These are phyloP conservation scores for Diaporthe helianthi DNA, from an alignment of 2,329 filamentous ascomycete species.

Conservation along the genomic window DNA sequence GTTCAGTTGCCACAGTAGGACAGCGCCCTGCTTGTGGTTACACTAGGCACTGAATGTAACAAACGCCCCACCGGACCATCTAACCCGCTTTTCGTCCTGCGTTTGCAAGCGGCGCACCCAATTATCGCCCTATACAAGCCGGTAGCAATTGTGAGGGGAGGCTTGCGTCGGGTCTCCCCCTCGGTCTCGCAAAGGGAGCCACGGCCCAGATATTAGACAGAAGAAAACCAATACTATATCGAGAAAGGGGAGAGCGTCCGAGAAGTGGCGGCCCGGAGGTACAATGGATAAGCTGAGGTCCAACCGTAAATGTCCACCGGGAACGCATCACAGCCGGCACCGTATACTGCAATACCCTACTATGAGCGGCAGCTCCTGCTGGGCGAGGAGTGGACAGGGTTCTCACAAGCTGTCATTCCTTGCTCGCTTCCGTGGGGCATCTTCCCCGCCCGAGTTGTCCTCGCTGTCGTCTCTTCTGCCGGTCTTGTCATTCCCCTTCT, in stretches of 20 bases:
- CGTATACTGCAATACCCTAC: not conserved
- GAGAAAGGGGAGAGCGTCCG: not conserved
- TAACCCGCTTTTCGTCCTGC: not conserved
- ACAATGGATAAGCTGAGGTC: conserved; percentile 2
- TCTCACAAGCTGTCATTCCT: conserved; percentile 36
- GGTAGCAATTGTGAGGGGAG: not conserved
- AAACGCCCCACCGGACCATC: not conserved
- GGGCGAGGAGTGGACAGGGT: conserved; percentile 3
- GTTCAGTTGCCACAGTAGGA: not conserved
- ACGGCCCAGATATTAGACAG: not conserved
- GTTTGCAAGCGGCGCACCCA: not conserved
- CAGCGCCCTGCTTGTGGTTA: conserved; percentile 4
- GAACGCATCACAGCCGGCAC: conserved; percentile 1
- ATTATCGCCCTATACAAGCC: not conserved
- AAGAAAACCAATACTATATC: conserved; percentile 6
- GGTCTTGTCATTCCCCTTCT: conserved; percentile 79
- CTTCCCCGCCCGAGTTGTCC: conserved; percentile 55
- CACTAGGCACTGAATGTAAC: not conserved
- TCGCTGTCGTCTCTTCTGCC: conserved; percentile 45
- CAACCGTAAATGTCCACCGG: not conserved
- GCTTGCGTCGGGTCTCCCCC: not conserved
- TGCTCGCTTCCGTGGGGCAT: conserved; percentile 46
- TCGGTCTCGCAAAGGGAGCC: not conserved
- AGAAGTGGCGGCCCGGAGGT: not conserved
- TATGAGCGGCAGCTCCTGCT: conserved; percentile 2